phyloP scores from a whole-genome alignment of 371 early-diverging fungal genomes.

The Syncephalastrum sp. region DNA sequence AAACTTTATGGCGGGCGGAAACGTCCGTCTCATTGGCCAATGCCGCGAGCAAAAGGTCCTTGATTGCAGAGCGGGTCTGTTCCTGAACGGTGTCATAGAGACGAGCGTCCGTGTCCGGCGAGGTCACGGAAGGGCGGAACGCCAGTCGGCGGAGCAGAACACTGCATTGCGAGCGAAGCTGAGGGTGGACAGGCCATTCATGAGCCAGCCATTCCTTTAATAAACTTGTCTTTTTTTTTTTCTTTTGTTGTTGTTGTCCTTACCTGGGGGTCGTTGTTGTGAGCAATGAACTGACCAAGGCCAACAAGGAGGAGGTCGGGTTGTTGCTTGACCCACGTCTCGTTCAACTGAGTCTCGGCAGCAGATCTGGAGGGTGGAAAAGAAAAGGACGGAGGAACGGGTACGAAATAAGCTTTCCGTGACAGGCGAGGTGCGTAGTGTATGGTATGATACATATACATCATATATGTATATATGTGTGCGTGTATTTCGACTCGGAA shows the following conservation, averaged over 20 bases:
- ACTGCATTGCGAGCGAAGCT: conserved; percentile 87
- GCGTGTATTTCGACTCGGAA: not conserved
- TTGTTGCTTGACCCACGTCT: conserved; percentile 69
- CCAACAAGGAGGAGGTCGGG: conserved; percentile 69
- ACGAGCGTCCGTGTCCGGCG: conserved; percentile 49
- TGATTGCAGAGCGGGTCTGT: conserved; percentile 62
- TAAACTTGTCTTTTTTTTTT: too few relatives aligned
- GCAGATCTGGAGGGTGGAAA: conserved; percentile 42
- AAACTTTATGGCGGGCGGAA: conserved; percentile 82
- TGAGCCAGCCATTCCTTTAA: not conserved
- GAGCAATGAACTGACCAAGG: conserved; percentile 61
- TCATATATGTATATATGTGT: too few relatives aligned
- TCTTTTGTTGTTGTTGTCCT: not conserved
- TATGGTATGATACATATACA: too few relatives aligned
- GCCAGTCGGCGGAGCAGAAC: conserved; percentile 89
- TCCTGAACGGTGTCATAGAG: conserved; percentile 75
- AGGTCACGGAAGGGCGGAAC: conserved; percentile 58
- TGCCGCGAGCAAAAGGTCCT: conserved; percentile 71
- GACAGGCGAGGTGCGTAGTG: not conserved
- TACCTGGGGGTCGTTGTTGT: conserved; percentile 57
- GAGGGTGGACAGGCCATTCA: conserved; percentile 8
- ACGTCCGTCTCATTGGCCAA: conserved; percentile 73
- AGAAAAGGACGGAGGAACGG: not conserved
- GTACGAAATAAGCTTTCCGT: conserved; percentile 5
- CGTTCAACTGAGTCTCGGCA: conserved; percentile 73